These are phyloP conservation scores for Mycena kentingensis DNA, from an alignment of 768 basidiomycete species.

Conservation along the genomic window DNA sequence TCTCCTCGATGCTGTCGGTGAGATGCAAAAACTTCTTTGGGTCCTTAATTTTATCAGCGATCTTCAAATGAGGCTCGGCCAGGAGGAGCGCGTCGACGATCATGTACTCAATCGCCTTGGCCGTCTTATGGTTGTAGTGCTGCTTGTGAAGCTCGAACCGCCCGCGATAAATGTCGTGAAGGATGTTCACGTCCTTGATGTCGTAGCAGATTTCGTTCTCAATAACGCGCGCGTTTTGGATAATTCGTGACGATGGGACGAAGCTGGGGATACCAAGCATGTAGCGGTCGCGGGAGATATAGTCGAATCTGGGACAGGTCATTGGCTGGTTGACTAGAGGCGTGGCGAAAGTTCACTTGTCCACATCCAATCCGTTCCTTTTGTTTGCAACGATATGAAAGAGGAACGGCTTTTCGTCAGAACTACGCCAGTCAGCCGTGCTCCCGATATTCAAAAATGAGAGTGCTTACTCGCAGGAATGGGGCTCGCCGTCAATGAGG, in stretches of 20 bases:
- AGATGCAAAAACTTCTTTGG: slow-evolving; percentile 63
- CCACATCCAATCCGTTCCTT: slow-evolving; percentile 82
- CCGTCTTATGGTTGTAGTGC: slow-evolving; percentile 78
- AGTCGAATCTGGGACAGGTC: slow-evolving; percentile 63
- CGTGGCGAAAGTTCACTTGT: slow-evolving; percentile 54
- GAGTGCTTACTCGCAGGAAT: slow-evolving; percentile 51
- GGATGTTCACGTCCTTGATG: slow-evolving; percentile 75
- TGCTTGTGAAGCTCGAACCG: slow-evolving; percentile 78
- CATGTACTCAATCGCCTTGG: slow-evolving; percentile 82
- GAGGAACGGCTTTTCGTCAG: slow-evolving; percentile 65
- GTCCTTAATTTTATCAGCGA: slow-evolving; percentile 57
- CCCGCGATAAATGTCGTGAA: slow-evolving; percentile 71
- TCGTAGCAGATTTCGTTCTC: slow-evolving; percentile 75
- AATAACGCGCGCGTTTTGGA: slow-evolving; percentile 73
- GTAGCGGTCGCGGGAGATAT: slow-evolving; percentile 74
- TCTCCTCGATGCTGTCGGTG: slow-evolving; percentile 66
- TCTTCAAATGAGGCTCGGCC: slow-evolving; percentile 65
- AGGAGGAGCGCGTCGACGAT: slow-evolving; percentile 71
- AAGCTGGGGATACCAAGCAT: slow-evolving; percentile 66
- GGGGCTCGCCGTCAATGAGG: slow-evolving; percentile 67
- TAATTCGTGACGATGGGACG: slow-evolving; percentile 57
- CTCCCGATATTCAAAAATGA: not conserved
- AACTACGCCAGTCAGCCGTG: slow-evolving; percentile 13
- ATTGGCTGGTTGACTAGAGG: not conserved
- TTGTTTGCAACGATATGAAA: slow-evolving; percentile 87